A percentile compares a stretch with the other conserved stretches of the same genome.
These are phyloP conservation scores for Agrostemma githago DNA, from an alignment of 148 eudicot species.

Conservation along the genomic window DNA sequence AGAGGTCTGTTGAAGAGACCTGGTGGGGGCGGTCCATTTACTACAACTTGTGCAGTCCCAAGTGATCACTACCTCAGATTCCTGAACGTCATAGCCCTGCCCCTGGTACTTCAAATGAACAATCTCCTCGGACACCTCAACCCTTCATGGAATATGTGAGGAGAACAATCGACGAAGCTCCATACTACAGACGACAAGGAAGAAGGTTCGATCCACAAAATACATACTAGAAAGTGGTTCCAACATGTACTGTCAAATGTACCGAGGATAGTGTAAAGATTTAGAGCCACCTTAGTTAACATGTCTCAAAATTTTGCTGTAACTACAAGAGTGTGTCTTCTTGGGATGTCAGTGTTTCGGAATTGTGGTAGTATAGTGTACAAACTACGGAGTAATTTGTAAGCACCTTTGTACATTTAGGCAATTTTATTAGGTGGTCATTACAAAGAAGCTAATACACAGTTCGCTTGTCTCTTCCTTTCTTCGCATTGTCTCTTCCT, in stretches of 20 bases:
- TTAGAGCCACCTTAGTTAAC: background rate
- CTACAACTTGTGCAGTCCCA: slow-evolving; percentile 22
- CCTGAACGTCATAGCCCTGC: slow-evolving; percentile 39
- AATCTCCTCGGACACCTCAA: slow-evolving; percentile 72
- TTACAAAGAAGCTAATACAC: too few species aligned
- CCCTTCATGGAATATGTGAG: slow-evolving; percentile 78
- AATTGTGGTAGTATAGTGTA: background rate
- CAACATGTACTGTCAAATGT: background rate
- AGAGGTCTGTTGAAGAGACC: slow-evolving; percentile 34
- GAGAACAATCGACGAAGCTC: slow-evolving; percentile 85
- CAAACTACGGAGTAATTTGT: background rate
- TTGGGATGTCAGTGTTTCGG: background rate
- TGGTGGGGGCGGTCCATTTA: slow-evolving; percentile 16
- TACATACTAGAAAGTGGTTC: slow-evolving; percentile 40
- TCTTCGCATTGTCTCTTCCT: too few species aligned
- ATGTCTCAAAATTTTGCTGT: background rate
- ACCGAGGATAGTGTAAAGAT: slow-evolving; percentile 6
- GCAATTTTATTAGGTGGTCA: background rate
- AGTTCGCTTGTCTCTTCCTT: too few species aligned
- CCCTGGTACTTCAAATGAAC: slow-evolving; percentile 28
- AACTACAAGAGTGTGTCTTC: background rate
- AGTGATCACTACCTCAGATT: slow-evolving; percentile 34
- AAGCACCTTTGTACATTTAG: background rate
- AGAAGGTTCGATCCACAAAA: slow-evolving; percentile 62
- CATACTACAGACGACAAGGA: slow-evolving; percentile 61